These are phyloP conservation scores for Sporothrix protearum DNA, from an alignment of 2,329 filamentous ascomycete genomes.

Conservation along the genomic window DNA sequence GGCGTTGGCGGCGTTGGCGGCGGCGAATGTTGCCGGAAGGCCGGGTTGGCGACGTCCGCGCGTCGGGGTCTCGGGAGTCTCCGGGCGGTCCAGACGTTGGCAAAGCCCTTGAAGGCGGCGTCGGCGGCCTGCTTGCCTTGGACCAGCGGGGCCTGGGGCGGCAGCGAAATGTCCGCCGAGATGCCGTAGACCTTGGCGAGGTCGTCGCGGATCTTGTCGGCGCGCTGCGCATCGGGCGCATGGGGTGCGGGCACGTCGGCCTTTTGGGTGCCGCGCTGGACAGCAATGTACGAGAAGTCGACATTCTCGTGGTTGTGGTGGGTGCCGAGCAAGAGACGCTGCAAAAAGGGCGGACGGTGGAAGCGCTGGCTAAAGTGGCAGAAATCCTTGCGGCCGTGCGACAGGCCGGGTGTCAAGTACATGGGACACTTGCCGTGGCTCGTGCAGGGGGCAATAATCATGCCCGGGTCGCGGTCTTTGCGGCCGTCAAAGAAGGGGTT, in stretches of 20 bases:
- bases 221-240: background rate
- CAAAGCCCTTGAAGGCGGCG: slow-evolving; percentile 53
- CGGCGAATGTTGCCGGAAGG: slow-evolving; percentile 33
- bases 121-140: slow-evolving; percentile 58
- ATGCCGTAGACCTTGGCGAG: background rate
- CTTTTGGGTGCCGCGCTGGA: slow-evolving; percentile 62
- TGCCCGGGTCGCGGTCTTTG: slow-evolving; percentile 53
- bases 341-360: slow-evolving; percentile 76
- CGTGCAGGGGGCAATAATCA: slow-evolving; percentile 75
- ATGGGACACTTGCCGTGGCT: slow-evolving; percentile 87
- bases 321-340: slow-evolving; percentile 65
- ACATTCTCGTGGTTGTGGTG: slow-evolving; percentile 85
- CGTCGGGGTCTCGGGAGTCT: background rate
- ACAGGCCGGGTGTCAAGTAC: slow-evolving; percentile 69
- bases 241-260: background rate
- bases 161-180: background rate
- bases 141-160: slow-evolving; percentile 27
- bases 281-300: slow-evolving; percentile 81
- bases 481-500: slow-evolving; percentile 27
- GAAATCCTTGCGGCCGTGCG: slow-evolving; percentile 75
- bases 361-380: slow-evolving; percentile 91
- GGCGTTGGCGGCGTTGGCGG: slow-evolving; percentile 62
- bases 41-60: background rate
- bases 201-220: slow-evolving; percentile 37
- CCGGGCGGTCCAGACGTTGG: background rate